Conservation (phyloP, 2,329 filamentous ascomycete genomes). For the Dothidotthia symphoricarpi region DNA sequence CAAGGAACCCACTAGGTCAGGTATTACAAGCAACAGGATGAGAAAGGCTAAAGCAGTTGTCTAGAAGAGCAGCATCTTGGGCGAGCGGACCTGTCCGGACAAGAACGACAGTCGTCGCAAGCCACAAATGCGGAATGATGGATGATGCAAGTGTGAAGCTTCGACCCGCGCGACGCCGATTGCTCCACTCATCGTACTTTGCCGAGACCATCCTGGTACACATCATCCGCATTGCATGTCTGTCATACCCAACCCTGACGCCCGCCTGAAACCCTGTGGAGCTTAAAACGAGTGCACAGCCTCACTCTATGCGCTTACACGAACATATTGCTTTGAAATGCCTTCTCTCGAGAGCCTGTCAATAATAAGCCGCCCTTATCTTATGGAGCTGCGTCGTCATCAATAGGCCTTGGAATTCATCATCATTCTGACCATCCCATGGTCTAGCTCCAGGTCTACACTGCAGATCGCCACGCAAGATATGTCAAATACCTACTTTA, state of each 20-base stretch:
- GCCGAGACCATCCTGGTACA: background rate
- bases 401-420: too few species aligned
- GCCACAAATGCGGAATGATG: slow-evolving; percentile 5
- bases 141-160: background rate
- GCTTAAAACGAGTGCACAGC: background rate
- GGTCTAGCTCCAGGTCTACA: too few species aligned
- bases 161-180: slow-evolving; percentile 6
- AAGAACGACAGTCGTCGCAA: background rate
- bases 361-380: too few species aligned
- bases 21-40: too few species aligned
- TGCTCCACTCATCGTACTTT: slow-evolving; percentile 4
- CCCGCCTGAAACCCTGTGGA: background rate
- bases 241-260: background rate
- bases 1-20: too few species aligned
- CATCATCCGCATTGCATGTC: background rate
- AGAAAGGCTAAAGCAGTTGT: background rate
- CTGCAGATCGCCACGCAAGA: too few species aligned
- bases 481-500: too few species aligned
- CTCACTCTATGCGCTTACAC: slow-evolving; percentile 2
- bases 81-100: background rate
- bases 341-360: background rate
- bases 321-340: background rate
- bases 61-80: background rate
- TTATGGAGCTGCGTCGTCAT: too few species aligned
- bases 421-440: too few species aligned